A percentile compares a stretch with the other conserved stretches of the same genome.
These are phyloP conservation scores for Delonix regia DNA, from an alignment of 306 rosid genomes.

Conservation along the genomic window DNA sequence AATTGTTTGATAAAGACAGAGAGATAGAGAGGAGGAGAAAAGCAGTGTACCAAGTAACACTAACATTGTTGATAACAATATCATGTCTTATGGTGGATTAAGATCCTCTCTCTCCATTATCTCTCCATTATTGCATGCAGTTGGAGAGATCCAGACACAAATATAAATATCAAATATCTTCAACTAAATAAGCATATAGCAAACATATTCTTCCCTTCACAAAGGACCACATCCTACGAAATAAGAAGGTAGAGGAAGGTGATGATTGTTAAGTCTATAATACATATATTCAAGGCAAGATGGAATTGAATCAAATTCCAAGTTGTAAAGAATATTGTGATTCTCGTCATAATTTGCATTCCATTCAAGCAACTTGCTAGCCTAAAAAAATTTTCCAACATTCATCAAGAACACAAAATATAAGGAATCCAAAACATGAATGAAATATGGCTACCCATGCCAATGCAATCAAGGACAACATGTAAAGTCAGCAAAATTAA, in stretches of 20 bases:
- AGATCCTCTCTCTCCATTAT: background rate
- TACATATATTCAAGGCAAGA: background rate
- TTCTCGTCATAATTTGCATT: constrained; percentile 1
- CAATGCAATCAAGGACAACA: background rate
- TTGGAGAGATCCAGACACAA: background rate
- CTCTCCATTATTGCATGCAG: background rate
- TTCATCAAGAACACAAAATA: constrained; percentile 6
- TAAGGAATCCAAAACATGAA: background rate
- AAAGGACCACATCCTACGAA: background rate
- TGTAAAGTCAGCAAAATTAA: no score
- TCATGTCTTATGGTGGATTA: background rate
- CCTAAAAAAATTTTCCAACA: background rate
- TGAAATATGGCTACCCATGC: background rate
- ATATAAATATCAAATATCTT: background rate
- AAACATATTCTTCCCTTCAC: background rate
- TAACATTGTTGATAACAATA: background rate
- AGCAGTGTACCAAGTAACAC: background rate
- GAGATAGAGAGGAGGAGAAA: background rate
- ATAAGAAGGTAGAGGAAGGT: constrained; percentile 4
- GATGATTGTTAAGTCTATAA: background rate
- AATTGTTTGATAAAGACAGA: background rate
- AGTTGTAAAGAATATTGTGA: background rate
- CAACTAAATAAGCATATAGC: background rate
- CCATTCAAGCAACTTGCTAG: background rate
- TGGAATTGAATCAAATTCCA: background rate